Conservation (phyloP, 768 basidiomycete genomes). For the Boletus sensibilis region DNA sequence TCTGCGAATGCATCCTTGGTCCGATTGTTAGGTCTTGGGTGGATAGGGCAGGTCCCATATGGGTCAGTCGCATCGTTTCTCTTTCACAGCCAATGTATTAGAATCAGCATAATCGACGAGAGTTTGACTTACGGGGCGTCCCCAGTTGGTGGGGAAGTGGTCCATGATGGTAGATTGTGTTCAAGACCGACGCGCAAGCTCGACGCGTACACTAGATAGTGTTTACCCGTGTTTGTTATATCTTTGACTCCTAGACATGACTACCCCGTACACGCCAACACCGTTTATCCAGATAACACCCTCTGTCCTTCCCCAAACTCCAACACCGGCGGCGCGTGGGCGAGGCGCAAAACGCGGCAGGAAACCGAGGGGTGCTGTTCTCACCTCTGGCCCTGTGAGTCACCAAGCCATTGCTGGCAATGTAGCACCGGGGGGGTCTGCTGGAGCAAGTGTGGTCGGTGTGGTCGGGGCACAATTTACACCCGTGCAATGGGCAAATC, state of each 20-base stretch:
- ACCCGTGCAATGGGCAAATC: conserved; percentile 41
- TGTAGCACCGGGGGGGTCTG: not conserved
- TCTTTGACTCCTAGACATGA: conserved; percentile 12
- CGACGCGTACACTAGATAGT: conserved; percentile 23
- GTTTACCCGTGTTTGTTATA: conserved; percentile 19
- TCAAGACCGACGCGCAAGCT: conserved; percentile 19
- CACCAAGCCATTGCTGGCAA: conserved; percentile 11
- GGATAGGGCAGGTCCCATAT: conserved; percentile 75
- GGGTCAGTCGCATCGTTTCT: conserved; percentile 73
- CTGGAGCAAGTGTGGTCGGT: not conserved
- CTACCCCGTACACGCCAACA: conserved; percentile 22
- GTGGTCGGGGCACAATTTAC: conserved; percentile 26
- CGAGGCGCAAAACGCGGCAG: conserved; percentile 28
- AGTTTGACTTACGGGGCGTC: conserved; percentile 57
- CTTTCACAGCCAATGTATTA: conserved; percentile 35
- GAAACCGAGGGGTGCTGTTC: conserved; percentile 21
- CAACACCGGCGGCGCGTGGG: conserved; percentile 25
- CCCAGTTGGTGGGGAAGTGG: conserved; percentile 85
- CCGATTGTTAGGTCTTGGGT: conserved; percentile 51
- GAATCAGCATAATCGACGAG: not conserved
- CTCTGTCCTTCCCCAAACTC: conserved; percentile 15
- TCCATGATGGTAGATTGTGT: conserved; percentile 53
- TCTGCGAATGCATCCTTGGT: conserved; percentile 57
- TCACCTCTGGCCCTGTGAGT: conserved; percentile 6
- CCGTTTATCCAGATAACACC: conserved; percentile 30